Evolutionary conservation across 192 early-diverging fungal genomes (phyloP), one percentile per base, ranked within the genome.

Genomic region (Chytriomyces confervae): DNA sequence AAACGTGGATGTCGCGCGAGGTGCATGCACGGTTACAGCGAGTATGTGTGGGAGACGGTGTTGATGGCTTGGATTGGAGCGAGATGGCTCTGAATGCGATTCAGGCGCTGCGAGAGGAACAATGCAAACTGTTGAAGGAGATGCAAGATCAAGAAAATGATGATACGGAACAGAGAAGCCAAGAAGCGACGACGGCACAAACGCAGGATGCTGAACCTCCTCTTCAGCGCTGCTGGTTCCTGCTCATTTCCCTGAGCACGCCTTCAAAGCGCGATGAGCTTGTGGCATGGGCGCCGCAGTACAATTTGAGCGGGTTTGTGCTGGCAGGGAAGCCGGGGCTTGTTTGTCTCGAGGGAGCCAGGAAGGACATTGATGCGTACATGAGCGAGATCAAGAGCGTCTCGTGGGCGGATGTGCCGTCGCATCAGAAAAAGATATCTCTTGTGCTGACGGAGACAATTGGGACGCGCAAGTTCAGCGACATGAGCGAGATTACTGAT

Each of bases 381-480:
- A 74, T 74, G 24, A 24, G 60, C 51, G 72, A 74, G 18, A 74
- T 74, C 61, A 74, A 74, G 46, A 24, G 60, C 1, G 24, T 74
- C 4, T 62, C 60, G 13, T 74, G 72, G 72, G 72, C 72, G 9
- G 72, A 74, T 44, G 61, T 74, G 8, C 72, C 72, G 43, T 62
- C 60, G 7, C 61, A 62, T 46, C 72, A 74, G 27, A 74, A 74
- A 44, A 74, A 74, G 72, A 74, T 74, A 63, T 44, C 72, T 5
- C 23, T 74, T 6, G 61, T 63, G 53, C 23, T 27, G 8, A 62
- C 72, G 1, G 72, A 74, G 72, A 23, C 27, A 10, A 62, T 74
- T 44, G 43, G 7, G 61, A 10, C 6, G 20, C 53, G 72, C 44
- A 45, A n/a, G 72, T 74, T 74, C 20, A 18, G 23, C 3, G 72